phyloP scores from a whole-genome alignment of 2,329 filamentous ascomycete genomes.

The Aspergillus aculeatus region DNA sequence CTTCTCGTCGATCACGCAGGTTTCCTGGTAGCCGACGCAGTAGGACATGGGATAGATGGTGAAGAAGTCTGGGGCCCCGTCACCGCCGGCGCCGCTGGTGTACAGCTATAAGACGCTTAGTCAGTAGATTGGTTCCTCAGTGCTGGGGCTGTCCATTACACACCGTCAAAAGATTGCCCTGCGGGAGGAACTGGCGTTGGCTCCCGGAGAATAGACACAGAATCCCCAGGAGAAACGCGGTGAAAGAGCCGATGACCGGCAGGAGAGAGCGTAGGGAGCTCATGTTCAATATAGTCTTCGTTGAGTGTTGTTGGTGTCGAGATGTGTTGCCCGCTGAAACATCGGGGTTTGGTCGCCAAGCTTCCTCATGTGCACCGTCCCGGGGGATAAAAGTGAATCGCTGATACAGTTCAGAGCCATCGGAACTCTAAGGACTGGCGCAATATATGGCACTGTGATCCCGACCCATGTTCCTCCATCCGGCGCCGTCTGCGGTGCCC shows the following conservation, averaged over 20 bases:
- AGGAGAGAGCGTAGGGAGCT: not conserved
- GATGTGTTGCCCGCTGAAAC: not conserved
- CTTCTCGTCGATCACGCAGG: not conserved
- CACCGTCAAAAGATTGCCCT: slow-evolving; percentile 9
- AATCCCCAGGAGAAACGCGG: slow-evolving; percentile 6
- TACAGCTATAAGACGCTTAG: not conserved
- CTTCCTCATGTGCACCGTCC: not conserved
- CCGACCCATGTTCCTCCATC: not conserved
- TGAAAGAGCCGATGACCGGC: slow-evolving; percentile 3
- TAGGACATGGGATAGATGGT: slow-evolving; percentile 11
- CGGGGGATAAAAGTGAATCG: not conserved
- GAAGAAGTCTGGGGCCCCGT: slow-evolving; percentile 8
- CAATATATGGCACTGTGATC: not conserved
- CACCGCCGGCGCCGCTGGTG: not conserved
- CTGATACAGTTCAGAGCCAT: not conserved
- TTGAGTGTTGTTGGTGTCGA: not conserved
- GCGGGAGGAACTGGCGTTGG: slow-evolving; percentile 7
- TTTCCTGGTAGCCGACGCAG: slow-evolving; percentile 1
- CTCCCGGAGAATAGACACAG: slow-evolving; percentile 7
- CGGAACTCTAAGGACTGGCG: not conserved
- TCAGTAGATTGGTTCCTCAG: not conserved
- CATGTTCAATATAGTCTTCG: not conserved
- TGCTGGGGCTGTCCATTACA: not conserved
- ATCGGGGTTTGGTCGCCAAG: not conserved
- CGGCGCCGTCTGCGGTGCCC: not conserved